A percentile compares a stretch with the other conserved stretches of the same genome.
Evolutionary conservation across 2,329 filamentous ascomycete species (phyloP).

Genomic region (Exophiala xenobiotica): DNA sequence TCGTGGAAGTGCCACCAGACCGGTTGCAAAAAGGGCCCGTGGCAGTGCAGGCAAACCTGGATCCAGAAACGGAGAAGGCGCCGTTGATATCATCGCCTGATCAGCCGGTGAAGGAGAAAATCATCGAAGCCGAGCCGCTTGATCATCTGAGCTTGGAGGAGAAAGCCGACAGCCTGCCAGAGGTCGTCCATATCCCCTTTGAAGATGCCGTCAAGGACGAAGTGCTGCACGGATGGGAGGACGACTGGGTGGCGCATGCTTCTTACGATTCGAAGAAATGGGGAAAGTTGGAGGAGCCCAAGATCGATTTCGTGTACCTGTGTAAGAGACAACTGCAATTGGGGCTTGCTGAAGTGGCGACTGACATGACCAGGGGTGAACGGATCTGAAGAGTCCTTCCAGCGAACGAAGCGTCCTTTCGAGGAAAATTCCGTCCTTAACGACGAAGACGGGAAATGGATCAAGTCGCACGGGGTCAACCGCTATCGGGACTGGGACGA

Average conservation of each 20-base stretch:
- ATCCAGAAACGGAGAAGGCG: conserved; percentile 2
- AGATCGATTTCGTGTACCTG: conserved; percentile 27
- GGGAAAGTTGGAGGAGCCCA: conserved; percentile 20
- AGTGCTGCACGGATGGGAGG: conserved; percentile 24
- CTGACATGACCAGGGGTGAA: conserved; percentile 19
- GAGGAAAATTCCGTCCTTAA: conserved; percentile 22
- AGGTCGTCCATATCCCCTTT: conserved; percentile 22
- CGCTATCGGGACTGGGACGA: conserved; percentile 27
- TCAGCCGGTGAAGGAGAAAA: conserved; percentile 6
- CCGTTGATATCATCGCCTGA: conserved; percentile 7
- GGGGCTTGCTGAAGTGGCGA: neutral
- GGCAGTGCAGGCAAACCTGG: conserved; percentile 12
- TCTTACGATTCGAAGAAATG: conserved; percentile 19
- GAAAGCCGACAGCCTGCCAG: conserved; percentile 19
- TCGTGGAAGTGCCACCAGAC: neutral
- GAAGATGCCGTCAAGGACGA: conserved; percentile 21
- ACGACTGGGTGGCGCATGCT: conserved; percentile 21
- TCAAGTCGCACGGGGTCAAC: conserved; percentile 22
- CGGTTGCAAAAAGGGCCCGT: conserved; percentile 12
- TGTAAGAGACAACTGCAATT: conserved; percentile 4
- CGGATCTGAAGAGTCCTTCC: conserved; percentile 22
- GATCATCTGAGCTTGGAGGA: conserved; percentile 18
- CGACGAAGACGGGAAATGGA: conserved; percentile 22
- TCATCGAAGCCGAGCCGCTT: conserved; percentile 6
- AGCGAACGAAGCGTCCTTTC: conserved; percentile 17